These are phyloP conservation scores for Fusarium sp. DNA, from an alignment of 2,329 filamentous ascomycete species.

Conservation along the genomic window DNA sequence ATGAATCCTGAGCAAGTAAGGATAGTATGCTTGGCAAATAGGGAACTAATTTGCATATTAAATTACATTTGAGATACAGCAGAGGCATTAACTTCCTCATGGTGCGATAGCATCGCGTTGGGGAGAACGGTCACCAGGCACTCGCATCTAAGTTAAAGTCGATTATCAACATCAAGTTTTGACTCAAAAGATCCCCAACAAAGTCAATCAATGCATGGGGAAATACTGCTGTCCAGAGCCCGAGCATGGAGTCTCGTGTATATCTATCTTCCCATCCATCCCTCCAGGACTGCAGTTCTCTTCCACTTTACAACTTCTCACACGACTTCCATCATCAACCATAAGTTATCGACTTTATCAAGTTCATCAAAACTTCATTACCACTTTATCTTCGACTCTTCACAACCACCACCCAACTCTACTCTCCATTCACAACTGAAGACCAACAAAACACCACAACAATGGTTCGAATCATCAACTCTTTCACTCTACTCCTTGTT, in stretches of 20 bases:
- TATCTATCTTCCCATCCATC: neutral
- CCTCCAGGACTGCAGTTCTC: neutral
- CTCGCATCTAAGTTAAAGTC: neutral
- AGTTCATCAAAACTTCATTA: neutral
- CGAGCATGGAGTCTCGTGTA: neutral
- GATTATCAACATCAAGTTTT: neutral
- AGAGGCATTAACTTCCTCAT: neutral
- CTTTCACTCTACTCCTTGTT: neutral
- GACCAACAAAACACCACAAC: neutral
- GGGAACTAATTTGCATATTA: neutral
- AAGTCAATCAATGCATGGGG: neutral
- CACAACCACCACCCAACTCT: neutral
- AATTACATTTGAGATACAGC: no score
- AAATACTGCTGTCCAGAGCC: neutral
- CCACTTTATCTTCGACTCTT: neutral
- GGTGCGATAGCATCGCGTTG: neutral
- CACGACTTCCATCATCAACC: neutral
- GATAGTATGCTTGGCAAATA: neutral
- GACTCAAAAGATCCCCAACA: neutral
- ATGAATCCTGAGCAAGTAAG: neutral
- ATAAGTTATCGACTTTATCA: neutral
- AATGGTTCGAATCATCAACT: neutral
- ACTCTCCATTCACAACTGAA: neutral
- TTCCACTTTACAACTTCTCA: neutral
- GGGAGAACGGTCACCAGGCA: neutral